These are phyloP conservation scores for Metschnikowia drakensbergensis DNA, from an alignment of 805 yeast species.

Conservation along the genomic window DNA sequence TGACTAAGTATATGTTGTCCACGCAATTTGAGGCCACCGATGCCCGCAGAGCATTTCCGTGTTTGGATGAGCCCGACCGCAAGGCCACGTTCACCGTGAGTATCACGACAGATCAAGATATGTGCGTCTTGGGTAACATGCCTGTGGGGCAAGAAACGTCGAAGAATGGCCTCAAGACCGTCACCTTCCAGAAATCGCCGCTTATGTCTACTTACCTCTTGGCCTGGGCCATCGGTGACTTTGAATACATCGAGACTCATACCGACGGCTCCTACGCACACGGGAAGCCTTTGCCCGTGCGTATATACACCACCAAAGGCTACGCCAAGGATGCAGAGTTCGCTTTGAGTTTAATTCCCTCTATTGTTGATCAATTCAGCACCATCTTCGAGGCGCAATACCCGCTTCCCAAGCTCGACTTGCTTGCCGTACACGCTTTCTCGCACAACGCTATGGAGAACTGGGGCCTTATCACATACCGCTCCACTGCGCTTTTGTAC, in stretches of 20 bases:
- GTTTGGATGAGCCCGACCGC: conserved; percentile 53
- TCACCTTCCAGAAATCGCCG: conserved; percentile 46
- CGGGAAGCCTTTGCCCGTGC: conserved; percentile 43
- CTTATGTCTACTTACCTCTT: conserved; percentile 53
- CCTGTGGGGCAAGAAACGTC: conserved; percentile 29
- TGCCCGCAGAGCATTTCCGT: conserved; percentile 57
- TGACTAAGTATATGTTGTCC: conserved; percentile 38
- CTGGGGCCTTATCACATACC: conserved; percentile 75
- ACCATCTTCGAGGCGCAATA: conserved; percentile 49
- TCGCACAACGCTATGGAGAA: conserved; percentile 90
- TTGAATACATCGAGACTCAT: conserved; percentile 48
- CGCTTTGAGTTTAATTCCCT: conserved; percentile 47
- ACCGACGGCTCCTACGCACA: conserved; percentile 36
- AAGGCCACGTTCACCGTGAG: conserved; percentile 54
- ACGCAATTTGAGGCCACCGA: conserved; percentile 61
- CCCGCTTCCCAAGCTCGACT: conserved; percentile 78
- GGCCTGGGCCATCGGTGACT: conserved; percentile 58
- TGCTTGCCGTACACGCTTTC: conserved; percentile 74
- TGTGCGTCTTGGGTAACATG: conserved; percentile 47
- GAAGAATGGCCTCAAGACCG: conserved; percentile 20
- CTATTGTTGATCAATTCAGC: conserved; percentile 49
- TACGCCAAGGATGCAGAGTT: conserved; percentile 43
- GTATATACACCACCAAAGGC: conserved; percentile 53
- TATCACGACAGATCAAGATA: conserved; percentile 27
- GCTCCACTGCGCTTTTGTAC: conserved; percentile 50